Conservation (phyloP, 2,329 filamentous ascomycete genomes). For the Paraphoma sp. region DNA sequence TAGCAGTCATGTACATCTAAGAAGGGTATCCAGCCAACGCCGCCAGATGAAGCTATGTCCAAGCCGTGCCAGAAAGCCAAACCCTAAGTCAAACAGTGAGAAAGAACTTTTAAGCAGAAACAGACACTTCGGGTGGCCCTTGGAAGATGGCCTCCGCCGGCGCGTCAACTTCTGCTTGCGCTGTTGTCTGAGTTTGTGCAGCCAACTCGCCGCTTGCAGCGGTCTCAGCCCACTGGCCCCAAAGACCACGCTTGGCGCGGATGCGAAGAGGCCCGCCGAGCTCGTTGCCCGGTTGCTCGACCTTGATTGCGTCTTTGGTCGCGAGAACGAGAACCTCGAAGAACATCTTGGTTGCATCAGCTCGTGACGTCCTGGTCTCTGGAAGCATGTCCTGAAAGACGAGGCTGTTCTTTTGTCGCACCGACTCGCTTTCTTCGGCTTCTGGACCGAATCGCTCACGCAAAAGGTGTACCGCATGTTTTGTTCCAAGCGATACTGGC, state of each 20-base stretch:
- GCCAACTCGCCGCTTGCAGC: constrained; percentile 36
- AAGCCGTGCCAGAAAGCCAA: constrained; percentile 11
- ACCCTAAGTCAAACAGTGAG: constrained; percentile 7
- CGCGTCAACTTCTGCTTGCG: constrained; percentile 23
- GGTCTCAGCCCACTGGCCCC: constrained; percentile 93
- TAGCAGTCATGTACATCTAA: constrained; percentile 23
- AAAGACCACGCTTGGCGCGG: constrained; percentile 90
- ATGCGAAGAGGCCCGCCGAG: constrained; percentile 84
- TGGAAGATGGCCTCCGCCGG: constrained; percentile 28
- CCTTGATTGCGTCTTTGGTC: constrained; percentile 97
- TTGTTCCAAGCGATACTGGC: constrained; percentile 87
- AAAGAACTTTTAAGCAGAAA: constrained; percentile 26
- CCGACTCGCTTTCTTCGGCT: constrained; percentile 69
- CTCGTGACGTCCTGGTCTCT: constrained; percentile 78
- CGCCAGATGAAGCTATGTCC: constrained; percentile 25
- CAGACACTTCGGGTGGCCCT: constrained; percentile 26
- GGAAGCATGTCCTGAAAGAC: constrained; percentile 92
- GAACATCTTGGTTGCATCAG: constrained; percentile 99
- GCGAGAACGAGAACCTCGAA: constrained; percentile 95
- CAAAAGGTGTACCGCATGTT: constrained; percentile 93
- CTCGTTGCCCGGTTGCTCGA: constrained; percentile 76
- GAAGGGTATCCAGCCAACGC: constrained; percentile 45
- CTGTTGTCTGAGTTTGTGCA: constrained; percentile 25
- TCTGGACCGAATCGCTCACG: constrained; percentile 84
- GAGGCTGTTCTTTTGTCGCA: constrained; percentile 77